These are phyloP conservation scores for Penicillium riverlandense DNA, from an alignment of 495 filamentous ascomycete species.

Conservation along the genomic window DNA sequence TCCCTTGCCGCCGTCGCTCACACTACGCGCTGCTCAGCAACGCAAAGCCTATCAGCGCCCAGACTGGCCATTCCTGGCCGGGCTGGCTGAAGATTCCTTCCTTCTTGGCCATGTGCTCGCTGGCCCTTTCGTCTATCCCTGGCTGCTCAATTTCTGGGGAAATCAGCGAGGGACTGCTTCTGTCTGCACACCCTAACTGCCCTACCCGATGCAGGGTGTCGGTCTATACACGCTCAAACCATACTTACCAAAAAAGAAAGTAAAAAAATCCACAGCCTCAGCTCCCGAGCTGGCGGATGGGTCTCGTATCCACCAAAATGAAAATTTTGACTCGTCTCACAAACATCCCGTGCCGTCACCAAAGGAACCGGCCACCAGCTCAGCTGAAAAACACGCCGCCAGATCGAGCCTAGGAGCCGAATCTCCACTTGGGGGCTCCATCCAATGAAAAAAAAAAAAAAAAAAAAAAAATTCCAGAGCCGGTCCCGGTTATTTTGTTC, in stretches of 20 bases:
- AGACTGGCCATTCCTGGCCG: constrained; percentile 11
- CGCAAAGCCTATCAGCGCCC: constrained; percentile 30
- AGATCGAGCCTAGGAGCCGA: constrained; percentile 2
- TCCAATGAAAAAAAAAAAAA: constrained; percentile 1
- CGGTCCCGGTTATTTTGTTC: neutral
- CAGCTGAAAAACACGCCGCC: constrained; percentile 11
- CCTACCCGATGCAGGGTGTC: no score
- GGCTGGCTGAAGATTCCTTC: constrained; percentile 21
- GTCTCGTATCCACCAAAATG: constrained; percentile 4
- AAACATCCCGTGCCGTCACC: constrained; percentile 13
- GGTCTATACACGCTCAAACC: no score
- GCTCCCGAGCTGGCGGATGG: no score
- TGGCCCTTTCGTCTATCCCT: constrained; percentile 3
- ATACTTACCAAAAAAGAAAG: no score
- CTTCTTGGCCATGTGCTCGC: constrained; percentile 24
- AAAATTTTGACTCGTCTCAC: constrained; percentile 9
- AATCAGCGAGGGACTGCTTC: neutral
- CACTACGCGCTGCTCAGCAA: constrained; percentile 29
- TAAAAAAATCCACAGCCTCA: no score
- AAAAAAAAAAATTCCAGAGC: constrained; percentile 2
- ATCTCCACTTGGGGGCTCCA: constrained; percentile 4
- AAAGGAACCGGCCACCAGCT: neutral
- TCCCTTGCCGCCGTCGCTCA: constrained; percentile 37
- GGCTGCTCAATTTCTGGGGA: constrained; percentile 6
- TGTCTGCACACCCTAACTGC: no score